Base-by-base conservation (phyloP, 1,284 basidiomycete species). In the Mycena sp. region DNA sequence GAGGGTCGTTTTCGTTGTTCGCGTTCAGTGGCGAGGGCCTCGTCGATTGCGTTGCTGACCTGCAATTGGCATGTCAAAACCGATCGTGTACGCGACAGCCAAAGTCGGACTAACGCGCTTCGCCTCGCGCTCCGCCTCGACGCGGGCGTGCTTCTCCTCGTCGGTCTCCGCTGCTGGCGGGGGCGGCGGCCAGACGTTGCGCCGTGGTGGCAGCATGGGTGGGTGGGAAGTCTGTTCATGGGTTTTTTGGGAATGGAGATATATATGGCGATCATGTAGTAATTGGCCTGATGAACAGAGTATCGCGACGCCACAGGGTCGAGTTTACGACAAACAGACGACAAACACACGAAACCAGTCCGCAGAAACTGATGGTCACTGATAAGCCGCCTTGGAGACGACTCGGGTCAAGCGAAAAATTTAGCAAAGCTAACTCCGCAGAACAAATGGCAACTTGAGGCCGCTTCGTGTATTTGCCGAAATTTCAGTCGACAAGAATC, bases 1-100 rank as follows among this genome's bases (percentile, higher is more conserved):
- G 72, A 65, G 14, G 73, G 74, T 59, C 74, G 76, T 65, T 78
- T 82, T 66, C 73, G 74, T 55, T 74, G 72, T 52, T 83, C 80
- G 28, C 78, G 78, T 64, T 87, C 86, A 11, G 67, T 67, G 59
- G 80, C 79, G 19, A 89, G 71, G 37, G 75, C 77, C 32, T 74
- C 77, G 71, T 89, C 86, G 69, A 89, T 89, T 11, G 74, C 76
- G 61, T 87, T 85, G 71, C 83, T 87, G 9, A 64, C 46, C 65
- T 67, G 48, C 21, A 63, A 44, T 25, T 37, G 12, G 21, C 26
- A 19, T 41, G 23, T n/a, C 26, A 41, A 21, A 29, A 23, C 23
- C 10, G 26, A 14, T 21, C 21, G 25, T 5, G 16, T 41, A 30
- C 23, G 41, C 29, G 43, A 25, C 28, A 26, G 43, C 28, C n/a